Base-by-base conservation (phyloP, 179 eudicot genomes). In the Beta corolliflora region DNA sequence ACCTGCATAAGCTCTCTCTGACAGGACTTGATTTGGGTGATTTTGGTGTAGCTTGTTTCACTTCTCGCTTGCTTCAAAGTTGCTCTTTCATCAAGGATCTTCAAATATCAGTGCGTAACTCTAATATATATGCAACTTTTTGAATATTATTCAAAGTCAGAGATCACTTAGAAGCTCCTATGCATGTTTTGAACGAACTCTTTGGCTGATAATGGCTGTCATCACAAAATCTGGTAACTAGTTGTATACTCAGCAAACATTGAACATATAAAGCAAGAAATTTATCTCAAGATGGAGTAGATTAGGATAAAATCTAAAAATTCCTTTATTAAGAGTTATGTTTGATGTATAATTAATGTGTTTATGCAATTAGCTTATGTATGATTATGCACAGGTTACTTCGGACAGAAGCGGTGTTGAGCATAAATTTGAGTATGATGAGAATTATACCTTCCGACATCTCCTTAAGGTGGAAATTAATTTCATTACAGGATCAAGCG, bases 41-140 rank as follows among this genome's bases (percentile, higher is more conserved):
- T 64, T 13, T 46, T 31, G 15, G 23, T 13, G 79, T 7, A 3
- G 13, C 44, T 46, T 12, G 54, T 29, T 77, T 66, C 69, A 54
- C 44, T 4, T 1, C 61, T 48, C 31, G 59, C 71, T 0, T 77
- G 59, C 0, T 64, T 46, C 71, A 36, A 64, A 77, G 71, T 18
- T 48, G 79, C 21, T 45, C 41, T 46, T 61, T 21, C n/a, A 48
- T 77, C 45, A 67, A 77, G 59, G 3, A 63, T 61, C 79, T 77
- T 21, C n/a, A 21, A 48, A 21, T 76, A 21, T 61, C 21, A 9
- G 68, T 59, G 6, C 58, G 78, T 75, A 16, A 52, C 18, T 21
- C 41, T 6, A 2, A 1, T 21, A n/a, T 6, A n/a, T 61, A n/a
- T n/a, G 21, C n/a, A 5, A 9, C 5, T 2, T 15, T 8, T 21